Base-by-base conservation (phyloP, 306 rosid genomes). In the Rubus idaeus region DNA sequence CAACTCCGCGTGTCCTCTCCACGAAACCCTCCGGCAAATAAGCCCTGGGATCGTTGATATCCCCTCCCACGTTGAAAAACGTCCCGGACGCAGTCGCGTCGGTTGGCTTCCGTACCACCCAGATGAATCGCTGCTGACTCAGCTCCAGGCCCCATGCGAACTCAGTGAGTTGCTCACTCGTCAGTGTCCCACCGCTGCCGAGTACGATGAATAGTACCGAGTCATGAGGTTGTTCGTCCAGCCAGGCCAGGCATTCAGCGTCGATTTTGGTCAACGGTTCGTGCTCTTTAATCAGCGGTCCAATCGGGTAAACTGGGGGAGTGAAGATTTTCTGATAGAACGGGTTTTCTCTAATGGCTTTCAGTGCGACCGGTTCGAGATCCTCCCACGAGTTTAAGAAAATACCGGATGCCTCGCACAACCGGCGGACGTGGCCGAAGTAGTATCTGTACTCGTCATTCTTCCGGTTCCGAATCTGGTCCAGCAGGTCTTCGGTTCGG, bases 331-430 rank as follows among this genome's bases (percentile, higher is more conserved):
- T 45, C 10, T 35, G 66, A 55, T 85, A 88, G 45, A 78, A 85
- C 0, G 84, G 61, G 45, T 88, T 67, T 21, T 83, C 86, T 63
- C 20, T 70, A 2, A 85, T n/a, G 11, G 89, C 89, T n/a, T 40
- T 10, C 18, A 83, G 58, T 1, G 84, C 12, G 5, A 46, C 12
- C 0, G 86, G 86, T 50, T 88, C 88, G 3, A 88, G 73, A 18
- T 81, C 91, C 26, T 77, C 77, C 89, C 86, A 88, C 20, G 86
- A 66, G 82, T 88, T 88, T 37, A 83, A 51, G 7, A 85, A 47
- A 16, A 85, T 74, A 4, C 83, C 88, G 0, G 83, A 63, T 0
- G 86, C 79, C 84, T 77, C 64, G 8, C 83, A 72, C 47, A 88
- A 21, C 14, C 86, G 73, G 65, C 70, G 55, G 8, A 77, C 11